Base-by-base conservation (phyloP, 2,329 filamentous ascomycete genomes). In the Grosmannia serpens region DNA sequence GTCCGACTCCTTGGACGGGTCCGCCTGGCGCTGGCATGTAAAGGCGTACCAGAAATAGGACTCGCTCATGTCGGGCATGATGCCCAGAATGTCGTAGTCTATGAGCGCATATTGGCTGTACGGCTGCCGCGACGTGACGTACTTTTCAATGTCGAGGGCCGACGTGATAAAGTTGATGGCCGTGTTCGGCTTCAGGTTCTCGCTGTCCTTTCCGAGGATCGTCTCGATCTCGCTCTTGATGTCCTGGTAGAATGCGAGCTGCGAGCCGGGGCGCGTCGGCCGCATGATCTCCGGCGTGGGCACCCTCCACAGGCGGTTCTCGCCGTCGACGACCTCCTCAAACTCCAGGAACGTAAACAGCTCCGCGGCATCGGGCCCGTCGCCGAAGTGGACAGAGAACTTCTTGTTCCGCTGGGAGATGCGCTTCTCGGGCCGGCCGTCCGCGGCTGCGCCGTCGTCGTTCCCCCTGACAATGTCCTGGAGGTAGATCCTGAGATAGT, bases 401-500 rank as follows among this genome's bases (percentile, higher is more conserved):
- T 77, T 74, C 65, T 82, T 83, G 63, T 84, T 84, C 1, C 80
- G 70, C 57, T 77, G 78, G 2, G 79, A 79, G 41, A 84, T 81
- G 55, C 70, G 77, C 51, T 59, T 59, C 15, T 58, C 60, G 11
- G 41, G 53, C 15, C 57, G 57, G 2, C 31, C 60, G 27, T 76
- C 70, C 0, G 66, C 60, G 3, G 38, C 27, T 2, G 60, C 62
- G 0, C 66, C 66, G 10, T 71, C 70, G 41, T 70, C 69, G 1
- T 68, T 67, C 2, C 68, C 67, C 1, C 74, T 71, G 3, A 78
- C 70, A 7, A 78, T 69, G 59, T 83, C 79, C 35, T 73, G 75
- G 4, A 82, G 67, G 55, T 83, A 83, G 8, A 74, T 75, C 58
- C 76, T 74, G 4, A 83, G 67, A 13, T 78, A 79, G 8, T 65